phyloP scores from a whole-genome alignment of 1,284 basidiomycete species.

The Tilletiaria anomala region DNA sequence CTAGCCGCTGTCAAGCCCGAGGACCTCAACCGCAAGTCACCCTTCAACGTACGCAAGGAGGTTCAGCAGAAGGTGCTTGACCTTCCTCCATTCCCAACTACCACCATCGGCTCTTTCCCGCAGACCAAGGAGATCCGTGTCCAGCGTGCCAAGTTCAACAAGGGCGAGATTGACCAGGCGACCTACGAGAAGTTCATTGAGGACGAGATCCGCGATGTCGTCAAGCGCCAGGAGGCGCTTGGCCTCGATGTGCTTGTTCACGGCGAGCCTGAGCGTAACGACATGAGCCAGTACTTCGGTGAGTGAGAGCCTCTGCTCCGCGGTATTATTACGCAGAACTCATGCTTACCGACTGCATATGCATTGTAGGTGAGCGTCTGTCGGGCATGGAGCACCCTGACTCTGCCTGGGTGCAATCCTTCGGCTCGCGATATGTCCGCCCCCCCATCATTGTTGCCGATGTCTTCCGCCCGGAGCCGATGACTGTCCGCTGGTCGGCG shows the following conservation, averaged over 20 bases:
- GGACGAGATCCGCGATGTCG: constrained; percentile 88
- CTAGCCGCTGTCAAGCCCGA: constrained; percentile 80
- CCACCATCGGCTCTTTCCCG: constrained; percentile 91
- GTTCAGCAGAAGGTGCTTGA: constrained; percentile 77
- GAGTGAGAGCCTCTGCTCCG: constrained; percentile 88
- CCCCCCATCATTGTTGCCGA: constrained; percentile 98
- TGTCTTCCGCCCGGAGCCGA: constrained; percentile 78
- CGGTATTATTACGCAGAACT: constrained; percentile 95
- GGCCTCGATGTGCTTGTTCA: constrained; percentile 96
- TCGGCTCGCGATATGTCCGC: constrained; percentile 75
- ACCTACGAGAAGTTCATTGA: constrained; percentile 98
- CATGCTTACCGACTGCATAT: too few species aligned
- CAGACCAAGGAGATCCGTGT: constrained; percentile 85
- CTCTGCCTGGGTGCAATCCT: constrained; percentile 99
- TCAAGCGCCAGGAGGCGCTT: constrained; percentile 89
- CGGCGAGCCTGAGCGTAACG: constrained; percentile 96
- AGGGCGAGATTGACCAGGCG: constrained; percentile 71
- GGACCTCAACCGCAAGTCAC: constrained; percentile 74
- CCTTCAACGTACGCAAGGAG: constrained; percentile 74
- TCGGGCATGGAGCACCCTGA: too few species aligned
- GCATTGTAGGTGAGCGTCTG: too few species aligned
- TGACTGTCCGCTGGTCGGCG: constrained; percentile 93
- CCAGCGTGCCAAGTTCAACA: constrained; percentile 49
- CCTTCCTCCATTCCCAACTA: constrained; percentile 94
- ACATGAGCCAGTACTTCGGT: constrained; percentile 99